Base-by-base conservation (phyloP, 495 filamentous ascomycete species). In the Venustampulla echinocandica region DNA sequence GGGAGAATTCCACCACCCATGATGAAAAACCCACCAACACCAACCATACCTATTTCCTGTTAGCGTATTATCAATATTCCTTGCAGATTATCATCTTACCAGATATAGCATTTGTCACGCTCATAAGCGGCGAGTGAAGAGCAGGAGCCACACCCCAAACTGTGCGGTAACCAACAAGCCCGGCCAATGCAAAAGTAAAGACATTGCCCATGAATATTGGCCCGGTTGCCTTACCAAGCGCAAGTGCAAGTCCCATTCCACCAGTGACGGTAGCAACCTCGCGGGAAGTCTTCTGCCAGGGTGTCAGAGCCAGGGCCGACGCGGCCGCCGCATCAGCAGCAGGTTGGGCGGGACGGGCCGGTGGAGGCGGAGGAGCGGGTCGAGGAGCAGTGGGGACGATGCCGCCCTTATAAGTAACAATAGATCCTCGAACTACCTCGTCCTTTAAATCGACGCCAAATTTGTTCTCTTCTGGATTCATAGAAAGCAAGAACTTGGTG, bases 51-150 rank as follows among this genome's bases (percentile, higher is more conserved):
- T 68, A 45, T 19, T 46, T 7, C 9, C 17, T 2, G 14, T 57
- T 18, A 54, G 43, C 42, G 36, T 30, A 11, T 5, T 22, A 11
- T 28, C 14, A 27, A 6, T 27, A 0, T 0, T 17, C 20, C 10
- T 27, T n/a, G 46, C 13, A 23, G 28, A 1, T 28, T 1, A 9
- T 7, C 41, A 22, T n/a, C 46, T 54, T 35, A 56, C 81, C 85
- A 28, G 82, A 87, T 50, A 90, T 90, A 17, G 85, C 85, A 61
- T 90, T 90, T 20, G 85, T 90, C 19, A 90, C 85, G 47, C 79
- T 83, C 85, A 90, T 90, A 11, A 90, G 66, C 0, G 85, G 85
- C 6, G 82, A 85, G 56, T 90, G 85, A 14, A 90, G 70, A 18
- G 85, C 82, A 6, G 85, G 84, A 0, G 63, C 60, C 10, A 90